Base-by-base conservation (phyloP, 352 stramenopile genomes). In the Phytophthora cactorum region DNA sequence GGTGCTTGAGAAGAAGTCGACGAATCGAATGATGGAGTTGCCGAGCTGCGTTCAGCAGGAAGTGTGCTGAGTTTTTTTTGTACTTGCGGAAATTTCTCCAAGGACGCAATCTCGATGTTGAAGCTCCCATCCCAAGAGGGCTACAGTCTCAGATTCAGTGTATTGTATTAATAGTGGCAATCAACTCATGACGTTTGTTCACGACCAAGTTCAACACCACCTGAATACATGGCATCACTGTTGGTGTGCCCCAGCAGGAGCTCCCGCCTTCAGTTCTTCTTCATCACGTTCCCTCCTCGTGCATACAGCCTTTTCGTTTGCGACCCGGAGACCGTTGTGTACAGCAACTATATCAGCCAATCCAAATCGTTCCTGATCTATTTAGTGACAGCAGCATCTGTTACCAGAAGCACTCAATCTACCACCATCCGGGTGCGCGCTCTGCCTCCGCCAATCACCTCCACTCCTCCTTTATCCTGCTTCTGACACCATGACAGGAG, bases 401-500 rank as follows among this genome's bases (percentile, higher is more conserved):
- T 5, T 7, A 43, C 36, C 36, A 43, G 36, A 15, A 17, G 36
- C 5, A 43, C 36, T 17, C 9, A 7, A 43, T n/a, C 12, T 43
- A n/a, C 36, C 36, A 43, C 36, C 12, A 5, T 43, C 11, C 36
- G 1, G 15, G 12, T n/a, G n/a, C n/a, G n/a, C n/a, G n/a, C n/a
- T n/a, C n/a, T 43, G 36, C 12, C 10, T 43, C 36, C 36, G 36
- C 34, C 34, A 39, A 39, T 39, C 7, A 12, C 34, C 34, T 39
- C 36, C 36, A 43, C 36, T 43, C 36, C 36, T 43, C 3, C 10
- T 43, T 43, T 5, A 15, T 43, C 10, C 36, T 43, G 36, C 36
- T 43, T n/a, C 2, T 2, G 36, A 43, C 36, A 17, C 45, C 38
- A 75, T 75, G 68, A 10, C 46, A 45, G 51, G 55, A 0, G 59